A percentile compares a stretch with the other conserved stretches of the same genome.
phyloP scores from a whole-genome alignment of 805 yeast genomes.

The Candida nemodendra region DNA sequence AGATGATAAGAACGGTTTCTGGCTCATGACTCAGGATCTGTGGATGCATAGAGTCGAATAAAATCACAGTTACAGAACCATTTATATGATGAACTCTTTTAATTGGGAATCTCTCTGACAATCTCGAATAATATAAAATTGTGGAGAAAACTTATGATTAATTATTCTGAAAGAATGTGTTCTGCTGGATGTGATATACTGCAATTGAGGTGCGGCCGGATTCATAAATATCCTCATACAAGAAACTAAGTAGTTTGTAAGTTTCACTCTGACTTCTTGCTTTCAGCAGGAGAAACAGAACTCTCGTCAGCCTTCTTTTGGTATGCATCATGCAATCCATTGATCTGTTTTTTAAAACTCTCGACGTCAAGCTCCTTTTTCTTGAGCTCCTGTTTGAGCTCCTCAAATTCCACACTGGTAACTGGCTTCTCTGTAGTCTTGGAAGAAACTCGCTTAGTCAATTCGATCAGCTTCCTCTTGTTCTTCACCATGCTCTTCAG shows the following conservation, averaged over 20 bases:
- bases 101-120: constrained; percentile 38
- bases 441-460: constrained; percentile 22
- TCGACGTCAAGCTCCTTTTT: constrained; percentile 23
- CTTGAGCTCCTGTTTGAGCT: constrained; percentile 17
- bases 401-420: constrained; percentile 25
- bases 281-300: not conserved
- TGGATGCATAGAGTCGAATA: too few relatives aligned
- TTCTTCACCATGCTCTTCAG: constrained; percentile 44
- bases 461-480: constrained; percentile 24
- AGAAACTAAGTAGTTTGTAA: too few relatives aligned
- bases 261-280: not conserved
- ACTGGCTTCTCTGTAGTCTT: constrained; percentile 48
- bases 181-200: too few relatives aligned
- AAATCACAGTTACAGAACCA: too few relatives aligned
- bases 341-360: constrained; percentile 43
- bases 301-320: constrained; percentile 34
- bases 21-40: constrained; percentile 4
- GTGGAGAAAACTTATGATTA: constrained; percentile 29
- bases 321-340: constrained; percentile 41
- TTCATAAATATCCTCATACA: too few relatives aligned
- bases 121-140: constrained; percentile 22
- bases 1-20: constrained; percentile 8
- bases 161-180: constrained; percentile 11
- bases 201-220: too few relatives aligned
- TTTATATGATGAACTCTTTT: constrained; percentile 28